A percentile compares a stretch with the other conserved stretches of the same genome.
Conservation (phyloP, 2,329 filamentous ascomycete genomes). For the Aureobasidium namibiae region DNA sequence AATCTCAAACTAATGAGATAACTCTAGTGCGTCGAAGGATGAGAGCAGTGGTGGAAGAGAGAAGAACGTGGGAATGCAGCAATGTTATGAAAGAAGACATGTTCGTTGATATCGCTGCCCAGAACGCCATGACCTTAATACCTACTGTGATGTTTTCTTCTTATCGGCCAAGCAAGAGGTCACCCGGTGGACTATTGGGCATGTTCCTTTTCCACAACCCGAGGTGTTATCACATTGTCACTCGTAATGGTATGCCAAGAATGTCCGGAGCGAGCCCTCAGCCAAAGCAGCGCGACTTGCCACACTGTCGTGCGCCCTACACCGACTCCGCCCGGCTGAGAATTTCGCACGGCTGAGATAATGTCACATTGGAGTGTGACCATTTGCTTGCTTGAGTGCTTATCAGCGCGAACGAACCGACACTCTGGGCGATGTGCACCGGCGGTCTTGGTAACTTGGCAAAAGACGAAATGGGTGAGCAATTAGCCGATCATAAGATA, state of each 20-base stretch:
- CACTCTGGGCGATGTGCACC: not conserved
- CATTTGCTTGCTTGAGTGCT: not conserved
- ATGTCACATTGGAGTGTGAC: not conserved
- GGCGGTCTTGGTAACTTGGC: conserved; percentile 2
- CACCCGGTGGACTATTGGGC: not conserved
- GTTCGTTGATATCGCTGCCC: conserved; percentile 3
- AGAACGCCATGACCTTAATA: not conserved
- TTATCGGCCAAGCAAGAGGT: not conserved
- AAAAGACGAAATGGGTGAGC: too few species aligned
- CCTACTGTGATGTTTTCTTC: not conserved
- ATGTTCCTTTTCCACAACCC: not conserved
- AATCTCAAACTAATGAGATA: conserved; percentile 10
- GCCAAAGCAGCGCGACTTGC: not conserved
- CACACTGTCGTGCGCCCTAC: not conserved
- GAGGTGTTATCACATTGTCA: not conserved
- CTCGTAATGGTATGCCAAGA: conserved; percentile 2
- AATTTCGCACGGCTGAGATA: not conserved
- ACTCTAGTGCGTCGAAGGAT: not conserved
- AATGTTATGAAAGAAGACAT: not conserved
- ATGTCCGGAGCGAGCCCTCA: not conserved
- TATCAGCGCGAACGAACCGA: not conserved
- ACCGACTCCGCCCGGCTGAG: not conserved
- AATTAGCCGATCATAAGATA: too few species aligned
- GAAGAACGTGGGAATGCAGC: not conserved
- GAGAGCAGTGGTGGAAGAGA: not conserved